Base-by-base conservation (phyloP, 306 rosid genomes). In the Medicago arabica region DNA sequence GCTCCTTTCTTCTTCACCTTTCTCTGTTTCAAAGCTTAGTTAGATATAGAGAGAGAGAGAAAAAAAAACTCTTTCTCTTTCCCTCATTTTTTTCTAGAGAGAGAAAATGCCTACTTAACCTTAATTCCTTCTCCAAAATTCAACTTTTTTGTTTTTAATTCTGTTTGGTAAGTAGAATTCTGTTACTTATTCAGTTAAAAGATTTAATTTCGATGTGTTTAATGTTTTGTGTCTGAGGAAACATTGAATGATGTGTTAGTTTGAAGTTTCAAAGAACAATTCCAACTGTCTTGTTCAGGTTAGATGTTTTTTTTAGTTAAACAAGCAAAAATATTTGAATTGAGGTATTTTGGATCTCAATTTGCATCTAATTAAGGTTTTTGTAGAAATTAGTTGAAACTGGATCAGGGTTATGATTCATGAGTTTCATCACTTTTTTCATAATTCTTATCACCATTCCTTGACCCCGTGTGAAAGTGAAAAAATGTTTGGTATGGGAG, bases 111-210 rank as follows among this genome's bases (percentile, higher is more conserved):
- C 46, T 47, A 9, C 19, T 40, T 39, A 36, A 68, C 9, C 36
- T 73, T 21, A 47, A 75, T 61, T 64, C 0, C 25, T 59, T 21
- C 60, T 66, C 25, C n/a, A 16, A 44, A 34, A 34, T 16, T 77
- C 19, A 19, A 75, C 4, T 5, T 34, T 84, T 18, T 43, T 41
- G 17, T 38, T 39, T 39, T 8, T 38, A 0, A 81, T 73, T 76
- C 59, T 80, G 15, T 15, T 36, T 79, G 96, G 91, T 92, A 78
- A 8, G 92, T 75, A 9, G 2, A 78, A 75, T 78, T 83, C 74
- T 31, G 36, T 16, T 12, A 19, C 51, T 61, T 59, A 15, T n/a
- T 66, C 72, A 68, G 50, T 65, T 43, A 21, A 40, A 73, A 57
- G 46, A n/a, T 82, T 75, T 14, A 59, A 21, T 72, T 64, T 28